Evolutionary conservation across 1,284 basidiomycete species (phyloP), one percentile per base, ranked within the genome.

Genomic region (Cerrena zonata): DNA sequence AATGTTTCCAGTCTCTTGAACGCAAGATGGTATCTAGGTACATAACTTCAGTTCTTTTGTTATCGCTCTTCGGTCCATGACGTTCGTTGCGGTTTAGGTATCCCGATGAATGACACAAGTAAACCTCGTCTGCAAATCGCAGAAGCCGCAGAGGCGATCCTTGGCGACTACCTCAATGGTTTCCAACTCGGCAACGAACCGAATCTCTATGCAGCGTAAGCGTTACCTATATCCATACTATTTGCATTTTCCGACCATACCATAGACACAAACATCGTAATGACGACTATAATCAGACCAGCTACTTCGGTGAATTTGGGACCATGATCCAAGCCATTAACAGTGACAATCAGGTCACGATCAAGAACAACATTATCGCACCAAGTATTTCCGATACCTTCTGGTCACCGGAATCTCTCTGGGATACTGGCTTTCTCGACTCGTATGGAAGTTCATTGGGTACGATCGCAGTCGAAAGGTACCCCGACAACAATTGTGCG

Each of bases 401-500:
- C 56, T 87, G 77, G 81, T 66, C 57, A 4, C 75, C 79, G 0
- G 70, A 79, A 49, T 66, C 76, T 43, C 70, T 78, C 1, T 81
- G 78, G 76, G 65, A 78, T 53, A 80, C 83, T 0, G 79, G 78
- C 1, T 86, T 79, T 61, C 67, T 84, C 27, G 64, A 69, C 10
- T 57, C 67, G 0, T 84, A 79, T 58, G 57, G 65, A 5, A 66
- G 74, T 47, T 65, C 69, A 25, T 64, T 86, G 2, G 64, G 67
- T 2, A 70, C 69, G 3, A 68, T 87, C 24, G 72, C 78, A 3
- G 78, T 86, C 13, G 80, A 84, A 65, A 74, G 72, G 47, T 79
- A 79, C 55, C 76, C 75, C 1, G 68, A 67, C 15, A 71, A 79
- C 69, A 89, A 88, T 58, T 88, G 85, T 64, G 71, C 73, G 42